These are phyloP conservation scores for Kluyveromyces lactis DNA, from an alignment of 805 yeast species.

Conservation along the genomic window DNA sequence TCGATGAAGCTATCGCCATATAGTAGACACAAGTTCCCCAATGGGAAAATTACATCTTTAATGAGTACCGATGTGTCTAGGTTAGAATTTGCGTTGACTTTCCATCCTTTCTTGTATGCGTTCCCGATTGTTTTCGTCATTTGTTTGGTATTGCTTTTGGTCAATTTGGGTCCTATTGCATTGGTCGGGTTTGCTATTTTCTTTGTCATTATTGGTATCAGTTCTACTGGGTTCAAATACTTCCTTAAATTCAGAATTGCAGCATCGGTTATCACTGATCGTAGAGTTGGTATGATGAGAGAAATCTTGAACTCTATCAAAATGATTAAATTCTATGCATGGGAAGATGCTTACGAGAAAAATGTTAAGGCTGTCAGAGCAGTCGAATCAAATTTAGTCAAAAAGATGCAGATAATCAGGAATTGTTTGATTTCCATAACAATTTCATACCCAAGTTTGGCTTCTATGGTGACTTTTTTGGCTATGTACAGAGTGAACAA, in stretches of 20 bases:
- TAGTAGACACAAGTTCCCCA: slow-evolving; percentile 52
- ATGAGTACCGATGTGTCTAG: slow-evolving; percentile 78
- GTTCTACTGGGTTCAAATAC: slow-evolving; percentile 40
- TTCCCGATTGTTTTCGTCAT: slow-evolving; percentile 59
- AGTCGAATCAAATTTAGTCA: slow-evolving; percentile 53
- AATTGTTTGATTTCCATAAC: slow-evolving; percentile 59
- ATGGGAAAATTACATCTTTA: slow-evolving; percentile 65
- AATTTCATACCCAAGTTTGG: slow-evolving; percentile 56
- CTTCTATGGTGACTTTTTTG: slow-evolving; percentile 57
- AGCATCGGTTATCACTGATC: slow-evolving; percentile 64
- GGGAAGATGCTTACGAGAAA: slow-evolving; percentile 75
- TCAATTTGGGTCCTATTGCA: slow-evolving; percentile 65
- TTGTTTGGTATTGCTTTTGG: slow-evolving; percentile 53
- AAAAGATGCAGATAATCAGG: slow-evolving; percentile 56
- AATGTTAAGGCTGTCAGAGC: slow-evolving; percentile 48
- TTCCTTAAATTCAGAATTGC: slow-evolving; percentile 47
- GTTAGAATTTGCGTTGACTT: slow-evolving; percentile 67
- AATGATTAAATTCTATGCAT: slow-evolving; percentile 79
- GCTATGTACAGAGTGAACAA: slow-evolving; percentile 38
- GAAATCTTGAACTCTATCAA: slow-evolving; percentile 75
- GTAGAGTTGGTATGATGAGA: slow-evolving; percentile 64
- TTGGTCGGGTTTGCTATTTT: slow-evolving; percentile 59
- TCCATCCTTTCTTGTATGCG: slow-evolving; percentile 53
- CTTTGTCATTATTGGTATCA: slow-evolving; percentile 32
- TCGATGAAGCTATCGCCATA: slow-evolving; percentile 51